A percentile compares a stretch with the other conserved stretches of the same genome.
Conservation (phyloP, 2,329 filamentous ascomycete genomes). For the Chaetothyriales sp. region DNA sequence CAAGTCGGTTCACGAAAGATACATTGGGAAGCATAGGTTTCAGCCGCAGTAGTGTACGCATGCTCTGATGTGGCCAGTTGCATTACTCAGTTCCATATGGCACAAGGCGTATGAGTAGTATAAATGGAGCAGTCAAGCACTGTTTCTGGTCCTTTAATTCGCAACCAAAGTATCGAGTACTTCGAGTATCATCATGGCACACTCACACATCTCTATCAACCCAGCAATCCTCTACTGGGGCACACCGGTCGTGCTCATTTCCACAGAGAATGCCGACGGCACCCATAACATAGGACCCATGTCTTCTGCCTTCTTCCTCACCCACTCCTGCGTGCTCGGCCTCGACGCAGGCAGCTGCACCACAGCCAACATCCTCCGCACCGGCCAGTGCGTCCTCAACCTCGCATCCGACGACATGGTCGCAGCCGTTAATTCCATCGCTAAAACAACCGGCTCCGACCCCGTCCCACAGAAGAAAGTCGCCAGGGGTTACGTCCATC, state of each 20-base stretch:
- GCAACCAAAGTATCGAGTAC: not conserved
- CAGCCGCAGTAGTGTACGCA: no score
- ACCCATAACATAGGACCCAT: constrained; percentile 31
- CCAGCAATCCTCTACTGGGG: constrained; percentile 12
- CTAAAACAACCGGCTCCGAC: constrained; percentile 26
- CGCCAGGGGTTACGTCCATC: constrained; percentile 23
- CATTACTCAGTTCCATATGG: no score
- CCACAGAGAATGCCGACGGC: constrained; percentile 29
- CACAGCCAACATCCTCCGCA: constrained; percentile 29
- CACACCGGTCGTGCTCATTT: constrained; percentile 25
- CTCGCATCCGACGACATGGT: constrained; percentile 26
- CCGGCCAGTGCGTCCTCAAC: constrained; percentile 32
- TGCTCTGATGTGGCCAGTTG: no score
- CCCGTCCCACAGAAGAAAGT: constrained; percentile 15
- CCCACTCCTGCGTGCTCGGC: constrained; percentile 31
- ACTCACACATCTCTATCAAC: constrained; percentile 6
- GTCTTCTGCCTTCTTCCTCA: constrained; percentile 35
- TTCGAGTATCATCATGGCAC: not conserved
- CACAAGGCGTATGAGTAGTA: no score
- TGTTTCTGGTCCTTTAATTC: not conserved
- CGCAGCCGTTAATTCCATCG: constrained; percentile 26
- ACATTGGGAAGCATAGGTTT: not conserved
- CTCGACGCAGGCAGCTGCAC: constrained; percentile 26
- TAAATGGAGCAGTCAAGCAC: not conserved
- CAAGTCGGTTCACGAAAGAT: not conserved